A percentile compares a stretch with the other conserved stretches of the same genome.
These are phyloP conservation scores for Dictyophora rubrovolvata DNA, from an alignment of 768 basidiomycete species.

Conservation along the genomic window DNA sequence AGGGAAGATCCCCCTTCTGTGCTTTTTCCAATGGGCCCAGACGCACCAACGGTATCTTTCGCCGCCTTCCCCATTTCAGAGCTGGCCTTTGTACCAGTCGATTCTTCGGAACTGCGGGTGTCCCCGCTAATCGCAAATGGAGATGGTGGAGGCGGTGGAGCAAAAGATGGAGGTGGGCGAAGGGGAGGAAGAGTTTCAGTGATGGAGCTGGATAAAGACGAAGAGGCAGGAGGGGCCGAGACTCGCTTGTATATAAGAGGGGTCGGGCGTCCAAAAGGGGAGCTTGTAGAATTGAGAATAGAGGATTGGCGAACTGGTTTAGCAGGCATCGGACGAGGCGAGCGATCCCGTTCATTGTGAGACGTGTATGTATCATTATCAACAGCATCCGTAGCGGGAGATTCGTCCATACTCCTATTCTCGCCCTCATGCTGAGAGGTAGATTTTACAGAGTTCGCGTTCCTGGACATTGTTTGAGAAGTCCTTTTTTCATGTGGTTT, in stretches of 20 bases:
- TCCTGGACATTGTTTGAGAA: neutral
- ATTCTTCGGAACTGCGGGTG: neutral
- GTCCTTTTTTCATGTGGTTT: neutral
- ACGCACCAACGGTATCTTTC: neutral
- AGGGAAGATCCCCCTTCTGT: neutral
- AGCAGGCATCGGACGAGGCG: neutral
- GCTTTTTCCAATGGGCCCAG: neutral
- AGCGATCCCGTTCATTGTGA: neutral
- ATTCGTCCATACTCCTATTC: neutral
- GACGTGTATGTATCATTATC: neutral
- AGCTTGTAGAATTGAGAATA: slow-evolving; percentile 12
- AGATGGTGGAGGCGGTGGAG: slow-evolving; percentile 57
- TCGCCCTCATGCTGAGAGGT: neutral
- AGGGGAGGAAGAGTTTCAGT: slow-evolving; percentile 46
- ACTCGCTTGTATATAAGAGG: slow-evolving; percentile 18
- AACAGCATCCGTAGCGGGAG: neutral
- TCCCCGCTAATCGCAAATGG: neutral
- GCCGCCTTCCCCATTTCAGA: neutral
- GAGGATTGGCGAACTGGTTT: neutral
- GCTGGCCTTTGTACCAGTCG: neutral
- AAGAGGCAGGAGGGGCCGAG: slow-evolving; percentile 17
- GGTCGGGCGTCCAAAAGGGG: slow-evolving; percentile 21
- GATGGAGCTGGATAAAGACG: slow-evolving; percentile 11
- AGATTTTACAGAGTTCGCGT: too few species aligned
- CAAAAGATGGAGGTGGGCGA: slow-evolving; percentile 60